Percentiles rank a stretch among this genome's conserved stretches.
Evolutionary conservation across 2,329 filamentous ascomycete genomes (phyloP).

Genomic region (Xylaria hypoxylon): DNA sequence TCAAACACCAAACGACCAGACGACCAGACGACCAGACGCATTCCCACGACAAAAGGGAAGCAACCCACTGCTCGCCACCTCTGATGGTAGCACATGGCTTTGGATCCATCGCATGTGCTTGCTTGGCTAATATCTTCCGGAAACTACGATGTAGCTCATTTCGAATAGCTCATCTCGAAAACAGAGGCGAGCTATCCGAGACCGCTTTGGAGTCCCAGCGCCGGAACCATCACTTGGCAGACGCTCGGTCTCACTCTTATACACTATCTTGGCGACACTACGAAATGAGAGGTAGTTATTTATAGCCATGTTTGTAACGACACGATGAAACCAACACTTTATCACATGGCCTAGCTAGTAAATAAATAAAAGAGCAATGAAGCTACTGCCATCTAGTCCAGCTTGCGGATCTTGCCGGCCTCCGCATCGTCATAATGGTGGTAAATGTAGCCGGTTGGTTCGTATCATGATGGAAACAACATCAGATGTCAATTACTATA

Average conservation of each 20-base stretch:
- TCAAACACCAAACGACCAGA: background rate
- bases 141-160: background rate
- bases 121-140: background rate
- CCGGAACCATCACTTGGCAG: background rate
- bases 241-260: background rate
- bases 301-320: background rate
- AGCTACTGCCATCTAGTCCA: background rate
- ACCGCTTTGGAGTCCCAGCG: background rate
- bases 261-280: background rate
- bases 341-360: background rate
- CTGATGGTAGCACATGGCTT: background rate
- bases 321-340: background rate
- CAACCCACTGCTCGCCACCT: background rate
- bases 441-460: background rate
- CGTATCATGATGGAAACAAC: background rate
- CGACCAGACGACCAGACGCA: background rate
- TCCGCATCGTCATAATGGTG: background rate
- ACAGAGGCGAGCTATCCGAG: background rate
- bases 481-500: background rate
- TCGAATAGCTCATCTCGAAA: background rate
- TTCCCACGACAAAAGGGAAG: background rate
- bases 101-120: conserved; percentile 3
- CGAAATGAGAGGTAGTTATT: background rate
- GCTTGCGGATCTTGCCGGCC: background rate
- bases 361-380: too few species aligned